Base-by-base conservation (phyloP, 306 rosid genomes). In the Citrullus amarus region DNA sequence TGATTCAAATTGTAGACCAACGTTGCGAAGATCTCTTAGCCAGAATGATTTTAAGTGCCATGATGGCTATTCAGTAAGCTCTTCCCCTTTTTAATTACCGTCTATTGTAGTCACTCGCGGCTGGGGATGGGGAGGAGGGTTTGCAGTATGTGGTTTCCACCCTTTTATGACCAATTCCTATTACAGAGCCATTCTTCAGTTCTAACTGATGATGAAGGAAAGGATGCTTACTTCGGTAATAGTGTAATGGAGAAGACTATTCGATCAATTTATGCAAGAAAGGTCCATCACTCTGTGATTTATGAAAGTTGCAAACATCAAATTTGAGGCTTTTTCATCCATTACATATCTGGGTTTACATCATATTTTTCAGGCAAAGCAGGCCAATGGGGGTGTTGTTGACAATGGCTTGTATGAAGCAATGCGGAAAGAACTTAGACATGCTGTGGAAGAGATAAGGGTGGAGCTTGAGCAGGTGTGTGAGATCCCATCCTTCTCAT, bases 41-140 rank as follows among this genome's bases (percentile, higher is more conserved):
- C 96, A 88, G 81, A 92, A 86, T 83, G 98, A 91, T 59, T 81
- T 91, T 75, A 92, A 82, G 86, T 66, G 81, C 70, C 93, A 81
- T 78, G 99, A 96, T 83, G 97, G 93, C 77, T 89, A 91, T 82
- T 96, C 99, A 48, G 99, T 96, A 89, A 91, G 97, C 14, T n/a
- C 78, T 58, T 73, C 11, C 38, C 48, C 60, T 51, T 68, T 46
- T 39, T 78, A 50, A 39, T 56, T 66, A 55, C 55, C 48, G 58
- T 79, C 53, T 65, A 28, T 73, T 60, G 9, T 18, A 13, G 79
- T 79, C 80, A 68, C 55, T 80, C 20, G 6, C 10, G 44, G 79
- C 22, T 32, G 30, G 48, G 54, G 67, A 38, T 57, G 67, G 79
- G 54, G 38, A 39, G 68, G 68, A 30, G 63, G 68, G 15, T 36